Evolutionary conservation across 192 early-diverging fungal genomes (phyloP).

Genomic region (Gamsiella multidivaricata): DNA sequence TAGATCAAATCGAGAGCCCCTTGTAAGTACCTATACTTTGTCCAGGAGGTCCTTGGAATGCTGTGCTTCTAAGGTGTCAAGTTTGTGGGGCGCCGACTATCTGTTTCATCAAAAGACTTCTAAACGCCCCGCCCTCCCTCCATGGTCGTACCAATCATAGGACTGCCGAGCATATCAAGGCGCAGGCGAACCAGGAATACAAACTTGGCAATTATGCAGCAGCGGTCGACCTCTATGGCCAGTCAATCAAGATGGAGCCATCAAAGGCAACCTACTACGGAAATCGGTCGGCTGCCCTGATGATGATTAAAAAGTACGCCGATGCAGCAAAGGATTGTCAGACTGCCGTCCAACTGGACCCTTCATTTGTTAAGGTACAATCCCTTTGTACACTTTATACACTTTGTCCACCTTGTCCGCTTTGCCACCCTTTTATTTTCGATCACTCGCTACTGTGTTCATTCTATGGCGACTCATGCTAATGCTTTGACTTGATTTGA

Average conservation of each 20-base stretch:
- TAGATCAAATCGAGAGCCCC: constrained; percentile 44
- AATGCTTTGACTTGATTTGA: neutral
- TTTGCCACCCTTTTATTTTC: neutral
- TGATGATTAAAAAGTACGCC: constrained; percentile 71
- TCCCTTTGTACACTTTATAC: neutral
- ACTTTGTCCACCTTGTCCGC: neutral
- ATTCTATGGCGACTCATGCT: no score
- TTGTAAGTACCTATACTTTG: constrained; percentile 28
- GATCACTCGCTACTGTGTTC: neutral
- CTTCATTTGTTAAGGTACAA: constrained; percentile 67
- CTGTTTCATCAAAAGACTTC: neutral
- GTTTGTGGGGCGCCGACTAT: neutral
- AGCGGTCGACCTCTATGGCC: constrained; percentile 76
- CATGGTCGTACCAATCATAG: neutral
- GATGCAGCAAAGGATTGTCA: constrained; percentile 74
- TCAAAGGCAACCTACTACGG: constrained; percentile 72
- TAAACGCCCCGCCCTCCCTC: neutral
- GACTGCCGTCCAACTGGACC: constrained; percentile 67
- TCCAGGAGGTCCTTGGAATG: neutral
- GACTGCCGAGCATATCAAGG: constrained; percentile 75
- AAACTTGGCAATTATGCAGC: constrained; percentile 73
- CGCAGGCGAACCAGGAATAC: constrained; percentile 74
- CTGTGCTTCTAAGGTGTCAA: no score
- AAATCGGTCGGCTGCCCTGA: constrained; percentile 84
- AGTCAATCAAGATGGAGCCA: constrained; percentile 76